phyloP scores from a whole-genome alignment of 306 rosid species.

The Acmispon strigosus region DNA sequence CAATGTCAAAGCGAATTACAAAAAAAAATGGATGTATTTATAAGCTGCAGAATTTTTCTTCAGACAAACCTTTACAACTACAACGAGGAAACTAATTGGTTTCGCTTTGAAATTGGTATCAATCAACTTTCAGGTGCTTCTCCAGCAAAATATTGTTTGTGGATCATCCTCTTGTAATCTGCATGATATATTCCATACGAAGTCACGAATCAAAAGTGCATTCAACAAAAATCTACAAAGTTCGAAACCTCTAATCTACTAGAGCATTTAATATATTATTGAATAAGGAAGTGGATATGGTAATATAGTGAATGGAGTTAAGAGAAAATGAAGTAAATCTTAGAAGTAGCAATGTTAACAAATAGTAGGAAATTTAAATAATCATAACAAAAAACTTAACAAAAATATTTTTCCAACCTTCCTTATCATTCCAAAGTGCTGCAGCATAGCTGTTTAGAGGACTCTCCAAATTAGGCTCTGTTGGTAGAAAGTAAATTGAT shows the following conservation, averaged over 20 bases:
- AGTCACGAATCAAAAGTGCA: not conserved
- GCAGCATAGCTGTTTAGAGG: constrained; percentile 95
- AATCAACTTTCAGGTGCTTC: constrained; percentile 70
- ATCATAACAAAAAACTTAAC: not conserved
- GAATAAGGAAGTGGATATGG: not conserved
- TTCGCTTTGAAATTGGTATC: not conserved
- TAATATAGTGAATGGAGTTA: not conserved
- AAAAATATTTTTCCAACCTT: constrained; percentile 44
- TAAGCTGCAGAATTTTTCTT: constrained; percentile 13
- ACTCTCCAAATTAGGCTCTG: constrained; percentile 96
- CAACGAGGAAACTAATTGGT: constrained; percentile 2
- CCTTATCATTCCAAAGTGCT: constrained; percentile 73
- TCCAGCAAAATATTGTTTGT: constrained; percentile 71
- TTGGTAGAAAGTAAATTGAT: constrained; percentile 26
- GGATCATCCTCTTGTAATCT: constrained; percentile 87
- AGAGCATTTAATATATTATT: not conserved
- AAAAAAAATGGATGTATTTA: constrained; percentile 10
- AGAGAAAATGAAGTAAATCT: not conserved
- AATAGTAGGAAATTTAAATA: constrained; percentile 2
- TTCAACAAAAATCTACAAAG: not conserved
- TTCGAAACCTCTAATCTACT: not conserved
- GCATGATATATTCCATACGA: constrained; percentile 13
- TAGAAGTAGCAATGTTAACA: not conserved
- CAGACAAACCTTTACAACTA: constrained; percentile 26
- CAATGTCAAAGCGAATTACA: constrained; percentile 12